phyloP scores from a whole-genome alignment of 805 yeast genomes.

The Saccharomycopsis capsularis region DNA sequence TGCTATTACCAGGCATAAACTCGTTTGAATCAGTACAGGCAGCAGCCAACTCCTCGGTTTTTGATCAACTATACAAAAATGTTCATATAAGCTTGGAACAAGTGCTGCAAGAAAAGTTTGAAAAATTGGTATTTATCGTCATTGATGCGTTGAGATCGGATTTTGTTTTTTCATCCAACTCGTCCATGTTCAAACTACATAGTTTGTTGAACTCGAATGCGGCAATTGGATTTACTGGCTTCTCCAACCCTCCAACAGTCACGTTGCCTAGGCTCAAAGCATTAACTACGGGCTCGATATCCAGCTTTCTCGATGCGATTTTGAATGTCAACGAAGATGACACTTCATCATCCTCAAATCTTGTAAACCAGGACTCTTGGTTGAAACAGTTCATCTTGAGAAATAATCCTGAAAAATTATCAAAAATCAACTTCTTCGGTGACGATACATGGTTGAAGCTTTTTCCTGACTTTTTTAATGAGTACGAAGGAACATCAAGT shows the following conservation, averaged over 20 bases:
- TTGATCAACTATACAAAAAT: conserved; percentile 16
- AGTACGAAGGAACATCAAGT: conserved; percentile 81
- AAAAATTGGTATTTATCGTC: conserved; percentile 70
- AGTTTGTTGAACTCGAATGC: conserved; percentile 51
- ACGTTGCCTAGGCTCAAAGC: conserved; percentile 92
- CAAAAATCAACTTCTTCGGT: conserved; percentile 76
- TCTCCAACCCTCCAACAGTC: conserved; percentile 92
- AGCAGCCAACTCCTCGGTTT: conserved; percentile 25
- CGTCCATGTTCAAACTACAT: conserved; percentile 66
- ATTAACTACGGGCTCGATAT: conserved; percentile 89
- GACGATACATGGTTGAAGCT: conserved; percentile 97
- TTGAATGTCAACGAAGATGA: conserved; percentile 90
- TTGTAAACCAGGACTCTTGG: conserved; percentile 83
- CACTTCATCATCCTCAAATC: conserved; percentile 52
- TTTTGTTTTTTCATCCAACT: conserved; percentile 60
- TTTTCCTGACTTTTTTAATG: conserved; percentile 43
- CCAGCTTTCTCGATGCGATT: conserved; percentile 89
- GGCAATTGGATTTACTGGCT: conserved; percentile 87
- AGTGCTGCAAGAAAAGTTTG: conserved; percentile 47
- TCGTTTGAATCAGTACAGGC: conserved; percentile 26
- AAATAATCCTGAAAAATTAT: conserved; percentile 25
- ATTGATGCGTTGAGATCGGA: conserved; percentile 92
- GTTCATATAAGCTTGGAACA: conserved; percentile 24
- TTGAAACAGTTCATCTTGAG: conserved; percentile 49
- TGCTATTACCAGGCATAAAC: conserved; percentile 57